Percentiles rank a stretch among this genome's conserved stretches.
Evolutionary conservation across 2,329 filamentous ascomycete species (phyloP).

Genomic region (Phialemoniopsis sp.): DNA sequence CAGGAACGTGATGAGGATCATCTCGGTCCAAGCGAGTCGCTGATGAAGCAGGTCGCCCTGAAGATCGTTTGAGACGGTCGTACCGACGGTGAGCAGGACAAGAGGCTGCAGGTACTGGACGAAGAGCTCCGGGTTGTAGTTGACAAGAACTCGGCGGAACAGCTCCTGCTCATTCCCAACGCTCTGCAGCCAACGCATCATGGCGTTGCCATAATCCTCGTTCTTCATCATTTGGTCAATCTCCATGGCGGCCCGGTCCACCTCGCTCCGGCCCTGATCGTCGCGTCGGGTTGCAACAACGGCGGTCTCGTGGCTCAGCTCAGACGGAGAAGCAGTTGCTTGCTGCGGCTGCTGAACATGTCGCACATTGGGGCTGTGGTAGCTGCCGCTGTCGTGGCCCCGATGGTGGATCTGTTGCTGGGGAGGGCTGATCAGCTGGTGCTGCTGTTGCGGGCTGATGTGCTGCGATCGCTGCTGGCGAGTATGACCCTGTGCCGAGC

Average conservation of each 20-base stretch:
- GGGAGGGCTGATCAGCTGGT: conserved; percentile 17
- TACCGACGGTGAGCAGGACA: conserved; percentile 60
- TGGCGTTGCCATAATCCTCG: conserved; percentile 57
- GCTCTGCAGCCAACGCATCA: conserved; percentile 65
- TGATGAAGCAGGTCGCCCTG: conserved; percentile 47
- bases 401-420: conserved; percentile 4
- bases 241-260: conserved; percentile 48
- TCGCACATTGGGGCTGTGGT: no score
- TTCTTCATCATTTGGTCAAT: conserved; percentile 61
- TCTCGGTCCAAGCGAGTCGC: conserved; percentile 58
- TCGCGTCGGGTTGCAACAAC: no score
- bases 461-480: conserved; percentile 14
- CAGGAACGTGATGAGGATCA: conserved; percentile 51
- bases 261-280: conserved; percentile 39
- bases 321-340: no score
- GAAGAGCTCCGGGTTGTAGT: conserved; percentile 42
- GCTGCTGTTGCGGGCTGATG: conserved; percentile 12
- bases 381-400: no score
- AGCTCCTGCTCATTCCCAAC: conserved; percentile 55
- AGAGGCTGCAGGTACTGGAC: conserved; percentile 56
- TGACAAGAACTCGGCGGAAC: conserved; percentile 51
- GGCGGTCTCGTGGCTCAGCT: no score
- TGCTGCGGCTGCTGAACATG: no score
- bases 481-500: no score
- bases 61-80: conserved; percentile 58